Conservation (phyloP, 495 filamentous ascomycete species). For the Corynascus novoguineensis region DNA sequence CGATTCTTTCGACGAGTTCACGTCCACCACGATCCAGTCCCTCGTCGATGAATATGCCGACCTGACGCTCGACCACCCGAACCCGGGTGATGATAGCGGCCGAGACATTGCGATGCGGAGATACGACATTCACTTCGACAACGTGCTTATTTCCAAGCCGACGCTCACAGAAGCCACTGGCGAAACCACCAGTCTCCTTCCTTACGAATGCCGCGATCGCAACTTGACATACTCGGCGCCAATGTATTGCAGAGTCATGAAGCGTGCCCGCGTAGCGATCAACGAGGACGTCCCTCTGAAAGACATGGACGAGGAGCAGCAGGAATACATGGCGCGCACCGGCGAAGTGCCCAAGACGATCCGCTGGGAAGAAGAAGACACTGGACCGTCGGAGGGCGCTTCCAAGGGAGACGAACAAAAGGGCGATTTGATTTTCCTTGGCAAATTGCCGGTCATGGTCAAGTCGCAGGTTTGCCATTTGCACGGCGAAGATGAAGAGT, state of each 20-base stretch:
- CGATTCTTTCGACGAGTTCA: conserved; percentile 97
- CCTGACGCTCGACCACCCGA: conserved; percentile 82
- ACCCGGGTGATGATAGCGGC: conserved; percentile 61
- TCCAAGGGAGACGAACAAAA: conserved; percentile 38
- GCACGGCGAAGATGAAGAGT: conserved; percentile 69
- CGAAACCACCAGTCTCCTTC: conserved; percentile 69
- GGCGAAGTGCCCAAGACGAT: conserved; percentile 50
- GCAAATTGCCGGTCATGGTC: conserved; percentile 95
- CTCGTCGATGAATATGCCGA: conserved; percentile 82
- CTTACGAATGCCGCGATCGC: conserved; percentile 87
- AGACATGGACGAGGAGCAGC: conserved; percentile 58
- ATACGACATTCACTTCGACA: conserved; percentile 90
- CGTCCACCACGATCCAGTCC: conserved; percentile 84
- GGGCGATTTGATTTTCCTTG: conserved; percentile 63
- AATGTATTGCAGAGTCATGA: conserved; percentile 77
- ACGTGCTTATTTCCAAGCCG: conserved; percentile 74
- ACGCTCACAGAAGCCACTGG: conserved; percentile 90
- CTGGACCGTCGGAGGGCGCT: conserved; percentile 33
- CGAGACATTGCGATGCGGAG: conserved; percentile 75
- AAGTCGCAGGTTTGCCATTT: conserved; percentile 91
- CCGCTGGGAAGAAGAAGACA: conserved; percentile 53
- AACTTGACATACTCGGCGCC: conserved; percentile 94
- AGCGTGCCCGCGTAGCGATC: conserved; percentile 71
- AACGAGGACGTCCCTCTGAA: conserved; percentile 61
- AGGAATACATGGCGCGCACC: conserved; percentile 40